Evolutionary conservation across 306 rosid genomes (phyloP), one percentile per base, ranked within the genome.

Genomic region (Quercus cerris): DNA sequence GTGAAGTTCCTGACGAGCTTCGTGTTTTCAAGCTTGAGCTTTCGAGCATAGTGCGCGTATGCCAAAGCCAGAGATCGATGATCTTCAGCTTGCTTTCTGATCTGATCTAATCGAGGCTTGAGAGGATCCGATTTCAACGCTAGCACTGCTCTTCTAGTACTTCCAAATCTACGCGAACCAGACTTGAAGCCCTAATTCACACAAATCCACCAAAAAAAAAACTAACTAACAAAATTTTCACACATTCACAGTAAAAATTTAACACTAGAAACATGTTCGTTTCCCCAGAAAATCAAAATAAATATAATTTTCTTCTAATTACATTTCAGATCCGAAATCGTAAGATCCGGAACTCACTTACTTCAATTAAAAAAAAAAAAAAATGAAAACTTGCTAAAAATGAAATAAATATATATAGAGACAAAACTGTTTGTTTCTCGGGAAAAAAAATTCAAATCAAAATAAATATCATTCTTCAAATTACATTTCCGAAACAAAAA

Each of bases 61-160:
- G 92, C 85, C 28, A 90, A 81, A 59, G 97, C 97, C 81, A 94
- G 71, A 15, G 88, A 82, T 18, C 89, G 91, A 77, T 94, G 98
- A 81, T 94, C 98, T 33, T 94, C 97, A 4, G 97, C 93, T 80
- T 92, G 98, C 89, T 94, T 94, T 13, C 97, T 91, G 89, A 94
- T 90, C 93, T 94, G 98, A 74, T 89, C 97, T 77, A 94, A 56
- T 0, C 97, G 91, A 49, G 98, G 97, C 89, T 94, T 94, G 30
- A 94, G 88, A 33, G 97, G 98, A 78, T 94, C 98, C 20, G 93
- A 81, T 83, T 94, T 94, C 54, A 89, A 82, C 25, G 97, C 98
- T 0, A 94, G 83, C 44, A 92, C 77, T 12, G 97, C 84, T 89
- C 98, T 90, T 61, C 92, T 77, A 3, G 89, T 77, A 10, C 88